These are phyloP conservation scores for Ilyonectria sp. DNA, from an alignment of 2,329 filamentous ascomycete genomes.

Conservation along the genomic window DNA sequence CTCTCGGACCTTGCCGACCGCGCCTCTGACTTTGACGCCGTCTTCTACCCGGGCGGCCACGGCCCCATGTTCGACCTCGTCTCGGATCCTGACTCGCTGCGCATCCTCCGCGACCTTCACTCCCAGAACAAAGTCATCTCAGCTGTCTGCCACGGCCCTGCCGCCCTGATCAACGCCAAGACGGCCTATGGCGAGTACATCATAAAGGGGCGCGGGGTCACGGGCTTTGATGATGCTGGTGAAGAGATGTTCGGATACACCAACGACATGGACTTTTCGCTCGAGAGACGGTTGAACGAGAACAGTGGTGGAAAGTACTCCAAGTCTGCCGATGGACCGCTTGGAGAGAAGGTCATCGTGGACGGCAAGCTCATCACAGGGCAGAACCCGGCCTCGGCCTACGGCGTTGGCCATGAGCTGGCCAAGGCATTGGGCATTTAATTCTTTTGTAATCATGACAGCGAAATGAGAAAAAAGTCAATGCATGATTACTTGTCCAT, in stretches of 20 bases:
- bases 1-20: conserved; percentile 70
- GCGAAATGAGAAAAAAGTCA: too few species aligned
- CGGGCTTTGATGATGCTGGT: conserved; percentile 73
- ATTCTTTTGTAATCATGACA: too few species aligned
- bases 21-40: conserved; percentile 73
- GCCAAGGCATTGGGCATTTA: conserved; percentile 36
- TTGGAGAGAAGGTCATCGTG: conserved; percentile 63
- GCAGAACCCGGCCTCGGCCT: conserved; percentile 68
- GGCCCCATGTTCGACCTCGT: conserved; percentile 78
- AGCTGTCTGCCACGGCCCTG: conserved; percentile 78
- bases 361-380: conserved; percentile 68
- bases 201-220: conserved; percentile 70
- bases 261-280: conserved; percentile 69
- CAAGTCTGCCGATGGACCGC: conserved; percentile 64
- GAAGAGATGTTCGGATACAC: conserved; percentile 62
- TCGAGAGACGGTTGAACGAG: conserved; percentile 67
- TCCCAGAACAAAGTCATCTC: conserved; percentile 72
- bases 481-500: too few species aligned
- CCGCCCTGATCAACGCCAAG: conserved; percentile 72
- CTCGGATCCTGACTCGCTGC: conserved; percentile 65
- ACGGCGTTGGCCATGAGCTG: conserved; percentile 64
- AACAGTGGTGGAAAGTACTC: conserved; percentile 65
- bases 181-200: conserved; percentile 64
- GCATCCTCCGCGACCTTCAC: conserved; percentile 73
- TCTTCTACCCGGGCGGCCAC: conserved; percentile 70